Conservation (phyloP, 352 stramenopile species). For the Elongisporangium senticosum region DNA sequence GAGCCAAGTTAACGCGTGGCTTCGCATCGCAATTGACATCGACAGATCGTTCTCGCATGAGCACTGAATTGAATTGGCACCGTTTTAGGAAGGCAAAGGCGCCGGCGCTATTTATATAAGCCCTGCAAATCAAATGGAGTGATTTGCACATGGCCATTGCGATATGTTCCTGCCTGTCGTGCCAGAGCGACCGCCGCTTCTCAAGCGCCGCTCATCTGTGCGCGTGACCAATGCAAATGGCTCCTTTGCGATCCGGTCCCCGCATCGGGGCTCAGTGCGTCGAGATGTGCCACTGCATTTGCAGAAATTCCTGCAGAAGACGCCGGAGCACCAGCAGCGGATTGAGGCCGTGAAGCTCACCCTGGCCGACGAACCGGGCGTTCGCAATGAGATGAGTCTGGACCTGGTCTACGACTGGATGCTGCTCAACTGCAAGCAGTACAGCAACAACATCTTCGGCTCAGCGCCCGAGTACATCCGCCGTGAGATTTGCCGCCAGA, state of each 20-base stretch:
- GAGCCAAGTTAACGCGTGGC: too few relatives aligned
- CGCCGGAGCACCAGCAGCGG: conserved; percentile 39
- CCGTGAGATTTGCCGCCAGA: conserved; percentile 72
- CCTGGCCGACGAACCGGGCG: conserved; percentile 38
- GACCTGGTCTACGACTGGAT: conserved; percentile 76
- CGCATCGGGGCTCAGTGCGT: too few relatives aligned
- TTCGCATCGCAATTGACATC: too few relatives aligned
- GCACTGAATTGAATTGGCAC: too few relatives aligned
- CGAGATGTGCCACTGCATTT: conserved; percentile 40
- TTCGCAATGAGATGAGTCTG: conserved; percentile 60
- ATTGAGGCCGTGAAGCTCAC: conserved; percentile 50
- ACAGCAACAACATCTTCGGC: conserved; percentile 81
- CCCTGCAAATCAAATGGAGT: too few relatives aligned
- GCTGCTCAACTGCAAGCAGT: conserved; percentile 75
- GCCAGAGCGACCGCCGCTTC: too few relatives aligned
- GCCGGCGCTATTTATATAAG: too few relatives aligned
- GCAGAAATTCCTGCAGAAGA: conserved; percentile 52
- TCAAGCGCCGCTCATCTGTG: too few relatives aligned
- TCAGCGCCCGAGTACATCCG: conserved; percentile 70
- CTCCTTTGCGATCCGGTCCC: not conserved
- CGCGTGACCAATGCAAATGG: not conserved
- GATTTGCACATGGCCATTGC: too few relatives aligned
- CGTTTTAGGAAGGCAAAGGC: too few relatives aligned
- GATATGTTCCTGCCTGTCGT: too few relatives aligned
- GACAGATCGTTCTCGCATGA: too few relatives aligned